Percentiles rank a stretch among this genome's conserved stretches.
These are phyloP conservation scores for Corymbia maculata DNA, from an alignment of 345 rosid species.

Conservation along the genomic window DNA sequence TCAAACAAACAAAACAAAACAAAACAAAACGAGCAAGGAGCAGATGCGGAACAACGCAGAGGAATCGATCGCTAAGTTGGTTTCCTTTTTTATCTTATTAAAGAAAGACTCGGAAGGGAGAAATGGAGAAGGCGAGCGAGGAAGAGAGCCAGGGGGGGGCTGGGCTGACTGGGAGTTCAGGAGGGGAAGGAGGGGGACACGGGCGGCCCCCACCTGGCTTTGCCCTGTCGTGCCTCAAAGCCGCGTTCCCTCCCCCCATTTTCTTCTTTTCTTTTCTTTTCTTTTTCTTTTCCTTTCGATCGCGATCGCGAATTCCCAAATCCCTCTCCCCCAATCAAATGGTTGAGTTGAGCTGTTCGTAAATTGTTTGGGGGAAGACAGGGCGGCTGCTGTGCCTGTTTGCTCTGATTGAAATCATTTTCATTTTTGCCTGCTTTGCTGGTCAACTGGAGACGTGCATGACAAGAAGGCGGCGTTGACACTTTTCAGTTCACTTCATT, in stretches of 20 bases:
- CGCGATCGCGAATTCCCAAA: neutral
- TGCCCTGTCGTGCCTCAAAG: neutral
- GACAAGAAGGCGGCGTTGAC: neutral
- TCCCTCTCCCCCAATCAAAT: neutral
- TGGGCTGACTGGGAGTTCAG: neutral
- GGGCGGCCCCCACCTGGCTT: neutral
- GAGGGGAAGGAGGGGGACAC: neutral
- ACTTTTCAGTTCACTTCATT: neutral
- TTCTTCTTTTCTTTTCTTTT: neutral
- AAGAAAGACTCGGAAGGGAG: neutral
- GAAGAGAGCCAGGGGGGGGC: neutral
- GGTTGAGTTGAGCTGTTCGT: neutral
- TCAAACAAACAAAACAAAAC: neutral
- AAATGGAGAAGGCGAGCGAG: neutral
- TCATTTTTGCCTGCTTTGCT: neutral
- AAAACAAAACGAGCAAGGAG: neutral
- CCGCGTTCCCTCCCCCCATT: neutral
- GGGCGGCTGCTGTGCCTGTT: neutral
- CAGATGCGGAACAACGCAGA: neutral
- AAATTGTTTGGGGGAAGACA: neutral
- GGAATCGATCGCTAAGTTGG: neutral
- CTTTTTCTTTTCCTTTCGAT: neutral
- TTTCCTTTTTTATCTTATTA: neutral
- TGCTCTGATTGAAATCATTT: neutral
- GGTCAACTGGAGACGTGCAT: neutral